Percentiles rank a stretch among this genome's conserved stretches.
Evolutionary conservation across 306 rosid genomes (phyloP).

Genomic region (Vicia villosa): DNA sequence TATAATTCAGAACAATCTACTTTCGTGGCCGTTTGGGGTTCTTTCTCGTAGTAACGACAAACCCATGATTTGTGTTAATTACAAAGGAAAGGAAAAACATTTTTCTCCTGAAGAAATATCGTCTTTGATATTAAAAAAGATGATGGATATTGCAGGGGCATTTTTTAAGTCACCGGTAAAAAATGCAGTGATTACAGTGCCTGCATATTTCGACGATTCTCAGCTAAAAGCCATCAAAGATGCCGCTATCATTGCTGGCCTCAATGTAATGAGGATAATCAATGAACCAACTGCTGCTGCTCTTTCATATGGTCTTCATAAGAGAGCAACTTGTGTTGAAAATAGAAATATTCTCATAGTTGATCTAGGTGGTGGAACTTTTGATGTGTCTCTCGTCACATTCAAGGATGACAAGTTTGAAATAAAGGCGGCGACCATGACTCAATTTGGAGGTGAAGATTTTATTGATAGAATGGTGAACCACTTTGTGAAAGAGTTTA

Average conservation of each 20-base stretch:
- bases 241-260: conserved; percentile 43
- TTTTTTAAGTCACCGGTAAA: background rate
- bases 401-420: conserved; percentile 5
- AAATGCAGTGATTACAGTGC: too few relatives aligned
- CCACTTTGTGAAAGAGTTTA: too few relatives aligned
- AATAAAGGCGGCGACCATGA: conserved; percentile 15
- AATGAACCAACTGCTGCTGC: too few relatives aligned
- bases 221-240: conserved; percentile 37
- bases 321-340: too few relatives aligned
- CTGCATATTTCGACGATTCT: conserved; percentile 58
- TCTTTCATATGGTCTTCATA: too few relatives aligned
- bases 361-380: too few relatives aligned
- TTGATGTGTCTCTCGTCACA: conserved; percentile 57
- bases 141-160: conserved; percentile 54
- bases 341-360: too few relatives aligned
- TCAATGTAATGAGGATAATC: too few relatives aligned
- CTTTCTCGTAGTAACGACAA: conserved; percentile 25
- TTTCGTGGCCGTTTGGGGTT: background rate
- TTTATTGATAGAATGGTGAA: conserved; percentile 32
- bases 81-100: conserved; percentile 45
- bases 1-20: background rate
- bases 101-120: conserved; percentile 54
- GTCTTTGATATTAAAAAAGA: conserved; percentile 51
- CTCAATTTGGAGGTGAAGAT: conserved; percentile 44
- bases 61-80: conserved; percentile 50